Evolutionary conservation across 257 asterid genomes (phyloP).

Genomic region (Avicennia marina): DNA sequence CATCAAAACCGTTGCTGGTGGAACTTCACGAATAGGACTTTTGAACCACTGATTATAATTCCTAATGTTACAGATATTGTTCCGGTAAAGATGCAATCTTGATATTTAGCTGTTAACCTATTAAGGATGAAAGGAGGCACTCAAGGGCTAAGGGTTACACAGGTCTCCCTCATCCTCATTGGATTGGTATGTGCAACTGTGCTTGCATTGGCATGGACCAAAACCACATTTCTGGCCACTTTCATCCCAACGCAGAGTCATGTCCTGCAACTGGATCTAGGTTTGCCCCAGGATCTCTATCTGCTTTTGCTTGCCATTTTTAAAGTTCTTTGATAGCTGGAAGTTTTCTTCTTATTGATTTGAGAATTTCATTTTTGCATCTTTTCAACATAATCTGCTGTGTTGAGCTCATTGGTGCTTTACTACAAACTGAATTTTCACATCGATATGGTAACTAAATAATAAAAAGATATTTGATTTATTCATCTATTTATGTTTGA

Average conservation of each 20-base stretch:
- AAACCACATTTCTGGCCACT: constrained; percentile 56
- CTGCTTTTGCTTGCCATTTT: constrained; percentile 6
- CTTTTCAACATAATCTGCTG: too few relatives aligned
- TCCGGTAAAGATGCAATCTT: constrained; percentile 14
- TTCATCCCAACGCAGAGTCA: constrained; percentile 41
- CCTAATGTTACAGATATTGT: constrained; percentile 20
- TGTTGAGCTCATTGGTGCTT: constrained; percentile 5
- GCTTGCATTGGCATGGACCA: constrained; percentile 66
- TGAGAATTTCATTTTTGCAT: too few relatives aligned
- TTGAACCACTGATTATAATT: constrained; percentile 2
- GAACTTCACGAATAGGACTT: constrained; percentile 2
- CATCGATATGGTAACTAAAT: too few relatives aligned
- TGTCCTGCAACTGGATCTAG: constrained; percentile 47
- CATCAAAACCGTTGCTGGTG: constrained; percentile 6
- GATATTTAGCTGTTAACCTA: constrained; percentile 20
- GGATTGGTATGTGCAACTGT: constrained; percentile 60
- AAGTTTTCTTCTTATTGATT: too few relatives aligned
- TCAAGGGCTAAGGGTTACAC: constrained; percentile 57
- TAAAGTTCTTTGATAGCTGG: background rate
- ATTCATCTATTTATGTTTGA: too few relatives aligned
- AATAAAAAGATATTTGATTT: too few relatives aligned
- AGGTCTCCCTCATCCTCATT: constrained; percentile 77
- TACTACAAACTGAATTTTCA: background rate
- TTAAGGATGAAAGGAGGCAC: constrained; percentile 84
- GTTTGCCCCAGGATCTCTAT: constrained; percentile 34